A percentile compares a stretch with the other conserved stretches of the same genome.
phyloP scores from a whole-genome alignment of 768 basidiomycete species.

The Mycena leptocephala region DNA sequence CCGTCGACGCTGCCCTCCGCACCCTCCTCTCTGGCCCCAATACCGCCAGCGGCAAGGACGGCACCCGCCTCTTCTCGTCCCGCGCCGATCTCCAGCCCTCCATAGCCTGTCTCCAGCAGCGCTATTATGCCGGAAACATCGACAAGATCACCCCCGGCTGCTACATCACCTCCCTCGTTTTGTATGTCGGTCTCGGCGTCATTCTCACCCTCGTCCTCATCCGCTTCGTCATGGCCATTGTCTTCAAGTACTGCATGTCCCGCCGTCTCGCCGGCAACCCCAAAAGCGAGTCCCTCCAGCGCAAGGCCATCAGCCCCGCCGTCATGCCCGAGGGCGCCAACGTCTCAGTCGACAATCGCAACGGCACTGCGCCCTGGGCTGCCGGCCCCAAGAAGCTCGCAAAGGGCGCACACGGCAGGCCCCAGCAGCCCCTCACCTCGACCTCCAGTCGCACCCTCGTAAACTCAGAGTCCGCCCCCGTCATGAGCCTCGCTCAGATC shows the following conservation, averaged over 20 bases:
- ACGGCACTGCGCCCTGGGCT: conserved; percentile 97
- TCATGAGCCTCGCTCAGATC: conserved; percentile 91
- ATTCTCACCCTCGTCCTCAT: conserved; percentile 93
- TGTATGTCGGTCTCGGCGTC: conserved; percentile 92
- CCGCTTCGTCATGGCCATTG: conserved; percentile 95
- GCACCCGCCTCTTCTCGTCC: conserved; percentile 89
- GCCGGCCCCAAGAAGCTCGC: conserved; percentile 64
- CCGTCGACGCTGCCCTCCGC: conserved; percentile 89
- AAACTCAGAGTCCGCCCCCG: conserved; percentile 68
- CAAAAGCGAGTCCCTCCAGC: conserved; percentile 77
- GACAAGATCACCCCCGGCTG: conserved; percentile 98
- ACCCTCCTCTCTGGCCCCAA: conserved; percentile 70
- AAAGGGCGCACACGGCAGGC: conserved; percentile 56
- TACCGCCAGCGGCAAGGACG: conserved; percentile 84
- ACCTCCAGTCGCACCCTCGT: conserved; percentile 73
- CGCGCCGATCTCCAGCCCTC: conserved; percentile 75
- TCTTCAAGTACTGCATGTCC: conserved; percentile 98
- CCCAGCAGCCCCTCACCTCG: conserved; percentile 66
- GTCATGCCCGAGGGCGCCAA: conserved; percentile 98
- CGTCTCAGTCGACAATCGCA: conserved; percentile 90
- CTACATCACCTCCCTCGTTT: conserved; percentile 90
- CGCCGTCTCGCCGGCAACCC: conserved; percentile 86
- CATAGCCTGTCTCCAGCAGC: conserved; percentile 85
- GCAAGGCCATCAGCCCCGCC: conserved; percentile 92
- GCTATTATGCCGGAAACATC: conserved; percentile 95